phyloP scores from a whole-genome alignment of 202 grass and related monocot genomes.

The Brachypodium distachyon region DNA sequence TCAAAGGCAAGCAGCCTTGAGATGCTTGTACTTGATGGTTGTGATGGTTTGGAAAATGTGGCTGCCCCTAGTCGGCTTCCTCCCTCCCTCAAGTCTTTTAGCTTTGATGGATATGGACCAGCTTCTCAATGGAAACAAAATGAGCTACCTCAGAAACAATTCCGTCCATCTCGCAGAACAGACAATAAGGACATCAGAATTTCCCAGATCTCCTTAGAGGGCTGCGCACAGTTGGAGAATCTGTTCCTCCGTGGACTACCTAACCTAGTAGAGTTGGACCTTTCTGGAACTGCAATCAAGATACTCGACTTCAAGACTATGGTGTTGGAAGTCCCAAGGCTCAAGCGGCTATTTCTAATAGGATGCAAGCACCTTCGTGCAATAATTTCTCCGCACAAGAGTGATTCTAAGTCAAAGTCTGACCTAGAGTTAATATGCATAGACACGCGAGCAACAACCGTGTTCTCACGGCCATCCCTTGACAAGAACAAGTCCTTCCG shows the following conservation, averaged over 20 bases:
- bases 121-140: background rate
- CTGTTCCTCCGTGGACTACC: background rate
- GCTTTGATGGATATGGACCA: background rate
- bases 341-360: background rate
- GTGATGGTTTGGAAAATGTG: background rate
- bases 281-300: background rate
- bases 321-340: background rate
- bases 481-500: background rate
- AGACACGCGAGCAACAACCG: background rate
- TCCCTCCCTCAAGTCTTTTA: background rate
- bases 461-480: background rate
- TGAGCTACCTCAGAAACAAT: background rate
- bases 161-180: too few relatives aligned
- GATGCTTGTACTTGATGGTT: background rate
- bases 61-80: background rate
- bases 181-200: background rate
- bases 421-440: background rate
- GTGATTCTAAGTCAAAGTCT: too few relatives aligned
- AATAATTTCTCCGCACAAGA: background rate
- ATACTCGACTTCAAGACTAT: background rate
- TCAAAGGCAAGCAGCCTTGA: background rate
- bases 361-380: background rate
- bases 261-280: background rate
- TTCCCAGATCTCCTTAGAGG: background rate
- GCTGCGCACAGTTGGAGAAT: background rate